Percentiles rank a stretch among this genome's conserved stretches.
These are phyloP conservation scores for Boletus barrowsii DNA, from an alignment of 768 basidiomycete species.

Conservation along the genomic window DNA sequence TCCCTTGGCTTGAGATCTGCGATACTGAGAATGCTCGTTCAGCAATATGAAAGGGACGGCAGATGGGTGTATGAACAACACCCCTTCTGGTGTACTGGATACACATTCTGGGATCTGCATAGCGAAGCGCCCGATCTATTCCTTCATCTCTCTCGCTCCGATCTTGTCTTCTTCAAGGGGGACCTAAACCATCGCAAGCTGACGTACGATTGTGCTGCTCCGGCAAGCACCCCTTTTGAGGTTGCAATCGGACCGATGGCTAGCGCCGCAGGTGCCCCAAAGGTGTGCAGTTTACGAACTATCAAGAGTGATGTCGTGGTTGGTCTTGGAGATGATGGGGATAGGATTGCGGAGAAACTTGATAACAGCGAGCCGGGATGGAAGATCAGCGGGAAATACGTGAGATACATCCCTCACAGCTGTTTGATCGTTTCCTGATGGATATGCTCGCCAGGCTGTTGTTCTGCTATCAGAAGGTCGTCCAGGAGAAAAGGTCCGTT, in stretches of 20 bases:
- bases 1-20: background rate
- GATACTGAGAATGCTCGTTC: slow-evolving; percentile 3
- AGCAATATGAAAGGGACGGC: slow-evolving; percentile 91
- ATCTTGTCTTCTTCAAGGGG: slow-evolving; percentile 93
- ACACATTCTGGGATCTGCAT: slow-evolving; percentile 88
- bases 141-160: slow-evolving; percentile 84
- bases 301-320: slow-evolving; percentile 97
- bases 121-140: slow-evolving; percentile 87
- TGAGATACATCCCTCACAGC: slow-evolving; percentile 39
- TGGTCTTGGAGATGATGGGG: slow-evolving; percentile 67
- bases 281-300: slow-evolving; percentile 81
- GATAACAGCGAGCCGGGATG: slow-evolving; percentile 87
- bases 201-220: slow-evolving; percentile 84
- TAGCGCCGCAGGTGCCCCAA: slow-evolving; percentile 81
- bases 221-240: slow-evolving; percentile 84
- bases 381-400: slow-evolving; percentile 98
- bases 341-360: slow-evolving; percentile 70
- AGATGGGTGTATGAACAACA: slow-evolving; percentile 95
- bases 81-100: slow-evolving; percentile 95
- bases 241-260: slow-evolving; percentile 92
- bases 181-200: slow-evolving; percentile 91
- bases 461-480: slow-evolving; percentile 85
- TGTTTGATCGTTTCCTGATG: slow-evolving; percentile 14
- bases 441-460: slow-evolving; percentile 56
- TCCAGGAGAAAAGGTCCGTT: slow-evolving; percentile 84